These are phyloP conservation scores for Aspergillus oerlinghausenensis DNA, from an alignment of 2,329 filamentous ascomycete genomes.

Conservation along the genomic window DNA sequence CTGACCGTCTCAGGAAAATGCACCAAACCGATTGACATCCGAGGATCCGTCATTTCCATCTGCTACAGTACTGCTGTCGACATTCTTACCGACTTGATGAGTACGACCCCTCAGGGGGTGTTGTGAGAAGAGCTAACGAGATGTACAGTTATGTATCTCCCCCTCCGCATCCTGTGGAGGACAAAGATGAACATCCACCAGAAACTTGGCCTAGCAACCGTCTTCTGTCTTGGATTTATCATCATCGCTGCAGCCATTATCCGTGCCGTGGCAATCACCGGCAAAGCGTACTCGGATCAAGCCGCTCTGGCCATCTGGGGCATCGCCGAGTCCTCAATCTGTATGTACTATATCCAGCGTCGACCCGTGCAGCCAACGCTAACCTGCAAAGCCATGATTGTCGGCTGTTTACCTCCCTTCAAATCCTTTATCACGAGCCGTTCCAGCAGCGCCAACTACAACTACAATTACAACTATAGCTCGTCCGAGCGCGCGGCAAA, in stretches of 20 bases:
- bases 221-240: conserved; percentile 26
- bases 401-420: conserved; percentile 17
- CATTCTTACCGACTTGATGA: conserved; percentile 20
- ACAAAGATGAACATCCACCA: conserved; percentile 22
- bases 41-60: conserved; percentile 14
- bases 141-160: conserved; percentile 26
- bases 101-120: conserved; percentile 7
- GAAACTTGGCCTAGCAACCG: conserved; percentile 21
- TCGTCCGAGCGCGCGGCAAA: not conserved
- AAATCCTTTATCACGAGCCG: conserved; percentile 12
- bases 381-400: conserved; percentile 9
- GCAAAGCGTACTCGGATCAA: conserved; percentile 17
- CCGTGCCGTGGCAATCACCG: conserved; percentile 22
- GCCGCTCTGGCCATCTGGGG: conserved; percentile 16
- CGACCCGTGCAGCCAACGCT: not conserved
- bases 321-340: conserved; percentile 16
- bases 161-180: conserved; percentile 23
- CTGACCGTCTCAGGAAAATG: conserved; percentile 11
- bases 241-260: conserved; percentile 23
- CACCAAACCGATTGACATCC: conserved; percentile 10
- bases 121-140: not conserved
- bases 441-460: not conserved
- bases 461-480: not conserved
- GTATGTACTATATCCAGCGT: conserved; percentile 1
- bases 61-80: conserved; percentile 19